These are phyloP conservation scores for Candida freyschussii DNA, from an alignment of 1,139 yeast genomes.

Conservation along the genomic window DNA sequence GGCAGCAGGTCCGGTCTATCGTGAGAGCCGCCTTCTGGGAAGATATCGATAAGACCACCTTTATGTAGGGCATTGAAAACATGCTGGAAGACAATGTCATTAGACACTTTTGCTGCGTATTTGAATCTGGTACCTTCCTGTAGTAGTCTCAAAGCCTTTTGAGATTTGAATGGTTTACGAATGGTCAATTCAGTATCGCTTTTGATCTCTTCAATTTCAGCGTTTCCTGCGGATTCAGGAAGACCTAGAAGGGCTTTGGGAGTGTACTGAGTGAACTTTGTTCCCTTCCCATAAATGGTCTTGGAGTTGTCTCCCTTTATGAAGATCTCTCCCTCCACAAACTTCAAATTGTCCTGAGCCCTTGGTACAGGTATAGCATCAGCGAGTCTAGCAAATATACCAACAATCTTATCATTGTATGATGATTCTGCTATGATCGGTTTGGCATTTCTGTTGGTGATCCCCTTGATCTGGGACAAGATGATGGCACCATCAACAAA, in stretches of 20 bases:
- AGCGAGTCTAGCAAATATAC: slow-evolving; percentile 50
- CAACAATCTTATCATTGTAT: slow-evolving; percentile 47
- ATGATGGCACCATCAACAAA: slow-evolving; percentile 68
- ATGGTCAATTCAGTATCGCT: slow-evolving; percentile 49
- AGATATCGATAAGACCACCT: slow-evolving; percentile 60
- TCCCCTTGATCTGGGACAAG: slow-evolving; percentile 45
- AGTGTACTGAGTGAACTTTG: slow-evolving; percentile 41
- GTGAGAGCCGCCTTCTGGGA: slow-evolving; percentile 83
- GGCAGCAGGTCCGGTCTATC: slow-evolving; percentile 72
- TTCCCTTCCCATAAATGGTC: slow-evolving; percentile 40
- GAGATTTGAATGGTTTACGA: slow-evolving; percentile 43
- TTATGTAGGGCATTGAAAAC: slow-evolving; percentile 58
- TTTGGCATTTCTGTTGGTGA: slow-evolving; percentile 38
- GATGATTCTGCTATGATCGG: slow-evolving; percentile 65
- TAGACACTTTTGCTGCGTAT: slow-evolving; percentile 61
- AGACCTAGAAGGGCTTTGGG: slow-evolving; percentile 58
- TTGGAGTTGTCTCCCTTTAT: slow-evolving; percentile 33
- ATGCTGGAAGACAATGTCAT: slow-evolving; percentile 51
- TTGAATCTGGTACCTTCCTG: slow-evolving; percentile 47
- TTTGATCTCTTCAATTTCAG: slow-evolving; percentile 51
- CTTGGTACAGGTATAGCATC: slow-evolving; percentile 71
- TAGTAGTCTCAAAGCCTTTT: slow-evolving; percentile 36
- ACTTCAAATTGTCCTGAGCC: slow-evolving; percentile 58
- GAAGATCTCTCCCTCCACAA: slow-evolving; percentile 43
- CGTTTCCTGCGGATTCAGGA: slow-evolving; percentile 54